Conservation (phyloP, 495 filamentous ascomycete genomes). For the Extremus antarcticus region DNA sequence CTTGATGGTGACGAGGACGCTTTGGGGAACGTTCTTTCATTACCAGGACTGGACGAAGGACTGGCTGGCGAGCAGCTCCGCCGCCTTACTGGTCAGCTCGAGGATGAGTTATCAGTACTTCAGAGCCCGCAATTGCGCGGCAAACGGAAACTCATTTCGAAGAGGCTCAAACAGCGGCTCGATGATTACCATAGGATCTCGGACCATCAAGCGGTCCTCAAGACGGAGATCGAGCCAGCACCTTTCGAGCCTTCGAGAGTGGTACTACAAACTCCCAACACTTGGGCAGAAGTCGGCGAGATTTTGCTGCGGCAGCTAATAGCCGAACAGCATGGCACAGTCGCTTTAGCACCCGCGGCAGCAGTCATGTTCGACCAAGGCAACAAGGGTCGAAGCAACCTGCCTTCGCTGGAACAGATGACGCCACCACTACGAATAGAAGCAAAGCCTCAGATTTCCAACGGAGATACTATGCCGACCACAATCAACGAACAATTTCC, state of each 20-base stretch:
- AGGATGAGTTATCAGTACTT: slow-evolving; percentile 59
- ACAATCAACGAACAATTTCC: slow-evolving; percentile 15
- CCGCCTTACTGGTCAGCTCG: slow-evolving; percentile 51
- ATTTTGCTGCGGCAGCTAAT: slow-evolving; percentile 43
- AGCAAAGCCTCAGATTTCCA: background rate
- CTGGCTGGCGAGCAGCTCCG: slow-evolving; percentile 72
- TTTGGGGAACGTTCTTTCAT: slow-evolving; percentile 57
- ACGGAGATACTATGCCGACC: background rate
- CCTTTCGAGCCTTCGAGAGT: slow-evolving; percentile 22
- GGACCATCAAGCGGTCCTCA: background rate
- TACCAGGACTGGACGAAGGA: slow-evolving; percentile 72
- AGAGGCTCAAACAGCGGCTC: slow-evolving; percentile 51
- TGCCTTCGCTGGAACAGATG: background rate
- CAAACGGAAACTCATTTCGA: slow-evolving; percentile 50
- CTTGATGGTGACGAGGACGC: slow-evolving; percentile 73
- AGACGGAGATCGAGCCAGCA: background rate
- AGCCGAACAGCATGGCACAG: slow-evolving; percentile 34
- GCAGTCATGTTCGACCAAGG: slow-evolving; percentile 22
- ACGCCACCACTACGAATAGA: background rate
- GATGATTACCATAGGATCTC: slow-evolving; percentile 48
- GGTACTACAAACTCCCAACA: slow-evolving; percentile 23
- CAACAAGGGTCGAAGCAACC: background rate
- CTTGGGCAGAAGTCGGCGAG: slow-evolving; percentile 46
- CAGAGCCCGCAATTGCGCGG: slow-evolving; percentile 56
- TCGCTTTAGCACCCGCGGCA: slow-evolving; percentile 30